Base-by-base conservation (phyloP, 805 yeast genomes). In the Candida jianshihensis region DNA sequence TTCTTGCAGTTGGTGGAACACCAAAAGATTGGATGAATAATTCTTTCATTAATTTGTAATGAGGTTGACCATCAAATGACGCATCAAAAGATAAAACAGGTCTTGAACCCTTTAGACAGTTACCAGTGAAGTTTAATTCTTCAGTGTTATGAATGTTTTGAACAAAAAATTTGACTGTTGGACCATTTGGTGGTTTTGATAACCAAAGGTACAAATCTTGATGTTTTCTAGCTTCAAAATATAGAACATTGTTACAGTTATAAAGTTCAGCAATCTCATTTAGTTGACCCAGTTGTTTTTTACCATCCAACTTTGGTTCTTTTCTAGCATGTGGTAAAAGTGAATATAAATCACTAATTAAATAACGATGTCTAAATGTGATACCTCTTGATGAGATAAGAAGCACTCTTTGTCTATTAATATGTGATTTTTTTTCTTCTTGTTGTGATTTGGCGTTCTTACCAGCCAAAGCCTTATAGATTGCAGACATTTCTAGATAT, bases 161-260 rank as follows among this genome's bases (percentile, higher is more conserved):
- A 41, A 92, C 73, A 57, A 82, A 92, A 61, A 92, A 90, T 63
- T 92, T 92, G 53, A 85, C 66, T 18, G 97, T 90, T 41, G 98
- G 98, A 1, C 98, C 98, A 59, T 92, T 90, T 30, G 98, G 98
- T 20, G 97, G 92, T 63, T 92, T 90, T 24, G 96, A 76, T 45
- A 92, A 60, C 96, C 97, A 92, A 60, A 92, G 61, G 60, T 92
- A 92, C 54, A 92, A 75, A 64, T 92, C 98, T 61, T 79, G 84
- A 63, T 90, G 97, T 63, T 92, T 92, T 66, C 97, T 81, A 37
- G 95, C 86, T 63, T 92, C 98, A 59, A 92, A 92, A 59, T 83
- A 92, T 58, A 88, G 68, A 48, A 92, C 75, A 58, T 92, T 92
- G 65, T 92, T 92, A 72, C 98, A 92, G 70, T 92, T 92, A 74